Evolutionary conservation across 1,139 yeast species (phyloP), one percentile per base, ranked within the genome.

Genomic region (Meyerozyma sp.): DNA sequence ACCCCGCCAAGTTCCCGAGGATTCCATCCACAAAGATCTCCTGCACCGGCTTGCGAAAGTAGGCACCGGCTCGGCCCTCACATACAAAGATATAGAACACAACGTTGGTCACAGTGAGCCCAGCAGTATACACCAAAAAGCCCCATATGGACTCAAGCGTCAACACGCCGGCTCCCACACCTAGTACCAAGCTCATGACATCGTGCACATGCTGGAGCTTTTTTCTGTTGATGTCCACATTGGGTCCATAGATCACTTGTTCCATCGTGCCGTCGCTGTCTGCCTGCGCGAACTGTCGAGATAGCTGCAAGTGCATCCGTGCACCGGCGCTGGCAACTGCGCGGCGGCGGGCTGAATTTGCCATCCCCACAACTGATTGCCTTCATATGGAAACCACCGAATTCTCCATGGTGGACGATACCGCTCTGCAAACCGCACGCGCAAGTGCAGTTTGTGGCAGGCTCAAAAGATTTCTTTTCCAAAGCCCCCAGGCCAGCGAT

Each of bases 81-180:
- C 81, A 73, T 40, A 77, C 65, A 7, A 73, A 49, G 5, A 61
- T 14, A 47, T 70, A 66, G 48, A 79, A 77, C 8, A 74, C 55
- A 0, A 60, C 42, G 49, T 79, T 74, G 9, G 78, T 65, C 2
- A 74, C 23, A 2, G 76, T 41, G 49, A 80, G 72, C 3, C 84
- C 76, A 1, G 63, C 56, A 1, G 79, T 42, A 54, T 84, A 88
- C 59, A 83, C 78, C 5, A 66, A 52, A 51, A 86, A 77, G 8
- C 95, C 96, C 39, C 68, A 49, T 28, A 70, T 51, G 0, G 93
- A 79, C 54, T 86, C 89, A 40, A 87, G 65, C 40, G 84, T 81
- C 40, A 87, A 64, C 20, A 84, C 75, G 0, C 96, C 96, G 1
- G 90, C 83, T 6, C 81, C 82, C 2, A 81, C 65, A 2, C 96